Conservation (phyloP, 83 land plant genomes). For the Thuja plicata region DNA sequence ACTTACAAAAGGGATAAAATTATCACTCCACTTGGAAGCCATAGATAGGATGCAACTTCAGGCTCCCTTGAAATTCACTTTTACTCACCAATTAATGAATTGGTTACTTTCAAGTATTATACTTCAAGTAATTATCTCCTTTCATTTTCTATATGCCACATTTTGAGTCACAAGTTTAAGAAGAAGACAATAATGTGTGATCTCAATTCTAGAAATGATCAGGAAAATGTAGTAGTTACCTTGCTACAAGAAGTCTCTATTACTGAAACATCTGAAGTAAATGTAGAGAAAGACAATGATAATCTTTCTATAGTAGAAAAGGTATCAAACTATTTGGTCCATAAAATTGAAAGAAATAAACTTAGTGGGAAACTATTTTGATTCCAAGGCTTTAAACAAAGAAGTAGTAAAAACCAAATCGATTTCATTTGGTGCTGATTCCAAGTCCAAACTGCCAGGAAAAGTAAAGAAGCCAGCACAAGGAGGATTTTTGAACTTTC, state of each 20-base stretch:
- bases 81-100: conserved; percentile 60
- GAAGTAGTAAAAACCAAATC: neutral
- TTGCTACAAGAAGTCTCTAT: neutral
- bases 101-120: conserved; percentile 68
- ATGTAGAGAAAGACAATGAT: neutral
- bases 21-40: conserved; percentile 14
- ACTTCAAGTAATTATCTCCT: conserved; percentile 40
- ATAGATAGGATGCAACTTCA: conserved; percentile 22
- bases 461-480: neutral
- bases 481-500: no score
- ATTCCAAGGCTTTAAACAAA: neutral
- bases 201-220: conserved; percentile 22
- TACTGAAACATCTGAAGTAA: neutral
- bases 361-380: neutral
- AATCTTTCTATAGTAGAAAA: neutral
- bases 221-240: conserved; percentile 8
- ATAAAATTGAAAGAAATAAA: neutral
- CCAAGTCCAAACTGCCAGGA: neutral
- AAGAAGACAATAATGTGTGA: conserved; percentile 67
- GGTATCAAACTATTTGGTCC: neutral
- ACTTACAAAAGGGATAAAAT: conserved; percentile 65
- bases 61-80: conserved; percentile 49
- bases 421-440: conserved; percentile 2
- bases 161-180: conserved; percentile 77
- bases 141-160: conserved; percentile 67